phyloP scores from a whole-genome alignment of 192 early-diverging fungal genomes.

The Diversispora eburnea region DNA sequence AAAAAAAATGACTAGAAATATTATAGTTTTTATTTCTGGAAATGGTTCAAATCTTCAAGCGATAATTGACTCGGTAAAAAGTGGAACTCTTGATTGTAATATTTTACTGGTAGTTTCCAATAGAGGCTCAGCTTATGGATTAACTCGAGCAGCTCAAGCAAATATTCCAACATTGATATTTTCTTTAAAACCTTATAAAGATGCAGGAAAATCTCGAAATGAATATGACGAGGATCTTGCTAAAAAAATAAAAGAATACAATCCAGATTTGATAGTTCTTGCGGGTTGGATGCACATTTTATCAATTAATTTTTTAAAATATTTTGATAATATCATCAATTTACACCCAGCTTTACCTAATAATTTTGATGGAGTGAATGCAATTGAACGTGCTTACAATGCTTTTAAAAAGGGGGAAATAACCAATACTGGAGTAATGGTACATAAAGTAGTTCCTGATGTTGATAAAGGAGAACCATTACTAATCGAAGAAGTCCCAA shows the following conservation, averaged over 20 bases:
- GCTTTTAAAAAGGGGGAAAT: conserved; percentile 77
- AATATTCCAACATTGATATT: conserved; percentile 79
- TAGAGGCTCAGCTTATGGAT: conserved; percentile 77
- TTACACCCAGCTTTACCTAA: conserved; percentile 96
- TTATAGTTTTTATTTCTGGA: conserved; percentile 94
- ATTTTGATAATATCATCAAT: conserved; percentile 84
- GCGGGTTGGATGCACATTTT: conserved; percentile 99
- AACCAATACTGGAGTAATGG: conserved; percentile 76
- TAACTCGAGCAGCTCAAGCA: conserved; percentile 78
- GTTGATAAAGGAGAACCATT: conserved; percentile 95
- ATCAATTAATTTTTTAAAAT: conserved; percentile 74
- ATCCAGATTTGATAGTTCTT: conserved; percentile 83
- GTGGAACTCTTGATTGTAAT: conserved; percentile 51
- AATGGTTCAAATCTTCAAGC: conserved; percentile 96
- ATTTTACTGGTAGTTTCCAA: conserved; percentile 92
- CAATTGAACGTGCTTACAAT: conserved; percentile 92
- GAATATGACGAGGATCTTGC: conserved; percentile 91
- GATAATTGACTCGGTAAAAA: conserved; percentile 74
- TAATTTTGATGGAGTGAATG: conserved; percentile 93
- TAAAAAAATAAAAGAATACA: conserved; percentile 52
- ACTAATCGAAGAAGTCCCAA: conserved; percentile 71
- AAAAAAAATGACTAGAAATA: conserved; percentile 36
- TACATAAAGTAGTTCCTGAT: conserved; percentile 93
- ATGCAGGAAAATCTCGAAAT: conserved; percentile 72
- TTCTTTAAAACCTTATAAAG: conserved; percentile 82